Conservation (phyloP, 306 rosid genomes). For the Castanea sativa region DNA sequence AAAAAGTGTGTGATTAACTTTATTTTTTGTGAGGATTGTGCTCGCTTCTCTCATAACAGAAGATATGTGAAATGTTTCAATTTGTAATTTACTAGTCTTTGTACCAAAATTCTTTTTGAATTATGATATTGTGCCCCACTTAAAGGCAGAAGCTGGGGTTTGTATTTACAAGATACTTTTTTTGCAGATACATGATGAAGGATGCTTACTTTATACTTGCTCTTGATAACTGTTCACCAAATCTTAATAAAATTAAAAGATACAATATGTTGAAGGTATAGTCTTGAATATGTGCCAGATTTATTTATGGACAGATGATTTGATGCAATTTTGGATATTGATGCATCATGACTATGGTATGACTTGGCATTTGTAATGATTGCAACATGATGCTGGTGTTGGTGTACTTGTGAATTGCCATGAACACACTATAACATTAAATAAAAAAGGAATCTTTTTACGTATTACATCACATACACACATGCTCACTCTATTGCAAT, state of each 20-base stretch:
- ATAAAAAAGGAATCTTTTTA: not conserved
- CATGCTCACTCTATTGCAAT: not conserved
- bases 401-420: not conserved
- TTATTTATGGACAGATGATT: constrained; percentile 26
- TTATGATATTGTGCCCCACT: not conserved
- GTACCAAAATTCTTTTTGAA: not conserved
- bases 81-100: not conserved
- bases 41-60: not conserved
- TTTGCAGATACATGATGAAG: constrained; percentile 18
- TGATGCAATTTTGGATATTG: constrained; percentile 38
- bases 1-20: not conserved
- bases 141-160: constrained; percentile 6
- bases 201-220: constrained; percentile 19
- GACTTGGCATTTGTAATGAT: constrained; percentile 15
- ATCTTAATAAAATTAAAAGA: not conserved
- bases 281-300: constrained; percentile 18
- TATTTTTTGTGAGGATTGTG: not conserved
- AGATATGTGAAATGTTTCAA: not conserved
- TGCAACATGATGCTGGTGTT: constrained; percentile 16
- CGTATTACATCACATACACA: not conserved
- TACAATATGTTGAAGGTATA: constrained; percentile 20
- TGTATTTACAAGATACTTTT: not conserved
- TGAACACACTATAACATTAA: not conserved
- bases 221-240: constrained; percentile 13
- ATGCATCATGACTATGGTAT: constrained; percentile 37